These are phyloP conservation scores for Gaillardinia entomophila DNA, from an alignment of 805 yeast genomes.

Conservation along the genomic window DNA sequence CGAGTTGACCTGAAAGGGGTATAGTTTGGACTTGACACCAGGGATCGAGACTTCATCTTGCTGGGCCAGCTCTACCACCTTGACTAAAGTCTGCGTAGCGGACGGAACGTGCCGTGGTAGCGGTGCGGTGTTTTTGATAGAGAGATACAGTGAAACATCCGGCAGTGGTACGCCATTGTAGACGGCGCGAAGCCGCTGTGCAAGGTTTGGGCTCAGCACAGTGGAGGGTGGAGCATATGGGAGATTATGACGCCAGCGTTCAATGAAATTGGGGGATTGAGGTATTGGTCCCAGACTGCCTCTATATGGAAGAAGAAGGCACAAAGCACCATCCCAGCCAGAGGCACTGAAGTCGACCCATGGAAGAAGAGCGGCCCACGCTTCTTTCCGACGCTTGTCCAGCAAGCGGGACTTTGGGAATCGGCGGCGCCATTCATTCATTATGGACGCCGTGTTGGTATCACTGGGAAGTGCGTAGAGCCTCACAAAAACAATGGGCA, in stretches of 20 bases:
- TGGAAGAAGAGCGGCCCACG: slow-evolving; percentile 31
- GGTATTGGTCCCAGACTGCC: too few relatives aligned
- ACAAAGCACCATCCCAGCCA: slow-evolving; percentile 38
- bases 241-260: slow-evolving; percentile 25
- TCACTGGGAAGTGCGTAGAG: slow-evolving; percentile 47
- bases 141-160: slow-evolving; percentile 10
- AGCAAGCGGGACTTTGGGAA: slow-evolving; percentile 25
- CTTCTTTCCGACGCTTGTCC: slow-evolving; percentile 17
- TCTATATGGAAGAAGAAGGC: too few relatives aligned
- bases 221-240: slow-evolving; percentile 1
- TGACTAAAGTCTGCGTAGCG: slow-evolving; percentile 13
- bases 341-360: slow-evolving; percentile 36
- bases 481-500: slow-evolving; percentile 12
- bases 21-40: slow-evolving; percentile 49
- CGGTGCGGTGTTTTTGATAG: slow-evolving; percentile 2
- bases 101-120: slow-evolving; percentile 3
- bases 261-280: too few relatives aligned
- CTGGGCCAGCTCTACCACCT: slow-evolving; percentile 4
- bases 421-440: slow-evolving; percentile 29
- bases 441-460: slow-evolving; percentile 21
- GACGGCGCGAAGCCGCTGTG: slow-evolving; percentile 18
- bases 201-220: slow-evolving; percentile 4
- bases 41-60: neutral
- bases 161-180: slow-evolving; percentile 33
- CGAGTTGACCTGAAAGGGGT: slow-evolving; percentile 57